Evolutionary conservation across 1,284 basidiomycete genomes (phyloP).

Genomic region (Fistulina hepatica): DNA sequence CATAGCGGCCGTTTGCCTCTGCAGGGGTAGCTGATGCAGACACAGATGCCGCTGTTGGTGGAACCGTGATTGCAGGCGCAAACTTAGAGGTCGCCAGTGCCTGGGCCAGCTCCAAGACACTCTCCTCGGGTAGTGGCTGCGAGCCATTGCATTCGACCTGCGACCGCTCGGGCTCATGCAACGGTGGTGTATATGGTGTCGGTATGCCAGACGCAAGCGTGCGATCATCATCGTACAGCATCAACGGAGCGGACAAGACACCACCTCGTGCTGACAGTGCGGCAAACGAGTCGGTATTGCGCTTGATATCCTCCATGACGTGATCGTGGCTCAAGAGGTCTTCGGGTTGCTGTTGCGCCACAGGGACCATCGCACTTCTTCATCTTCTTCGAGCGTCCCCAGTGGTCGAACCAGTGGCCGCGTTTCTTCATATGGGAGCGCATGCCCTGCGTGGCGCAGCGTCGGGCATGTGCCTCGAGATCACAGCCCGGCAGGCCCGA

Average conservation of each 20-base stretch:
- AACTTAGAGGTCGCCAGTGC: neutral
- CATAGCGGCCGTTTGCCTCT: slow-evolving; percentile 52
- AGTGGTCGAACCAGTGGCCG: slow-evolving; percentile 7
- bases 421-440: slow-evolving; percentile 17
- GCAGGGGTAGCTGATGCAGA: too few relatives aligned
- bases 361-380: slow-evolving; percentile 7
- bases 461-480: slow-evolving; percentile 15
- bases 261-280: slow-evolving; percentile 26
- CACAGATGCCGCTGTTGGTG: too few relatives aligned
- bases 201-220: slow-evolving; percentile 20
- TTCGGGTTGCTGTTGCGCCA: slow-evolving; percentile 1
- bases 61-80: slow-evolving; percentile 1
- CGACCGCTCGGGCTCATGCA: neutral
- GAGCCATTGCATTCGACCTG: neutral
- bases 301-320: slow-evolving; percentile 21
- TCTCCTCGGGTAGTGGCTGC: neutral
- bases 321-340: neutral
- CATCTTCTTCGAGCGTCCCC: slow-evolving; percentile 3
- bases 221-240: slow-evolving; percentile 37
- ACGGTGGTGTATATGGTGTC: slow-evolving; percentile 17
- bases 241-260: slow-evolving; percentile 41
- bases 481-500: slow-evolving; percentile 31
- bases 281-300: slow-evolving; percentile 15
- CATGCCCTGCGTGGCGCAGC: slow-evolving; percentile 22
- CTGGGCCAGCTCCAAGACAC: neutral